A percentile compares a stretch with the other conserved stretches of the same genome.
These are phyloP conservation scores for Odontarrhena argentea DNA, from an alignment of 345 rosid genomes.

Conservation along the genomic window DNA sequence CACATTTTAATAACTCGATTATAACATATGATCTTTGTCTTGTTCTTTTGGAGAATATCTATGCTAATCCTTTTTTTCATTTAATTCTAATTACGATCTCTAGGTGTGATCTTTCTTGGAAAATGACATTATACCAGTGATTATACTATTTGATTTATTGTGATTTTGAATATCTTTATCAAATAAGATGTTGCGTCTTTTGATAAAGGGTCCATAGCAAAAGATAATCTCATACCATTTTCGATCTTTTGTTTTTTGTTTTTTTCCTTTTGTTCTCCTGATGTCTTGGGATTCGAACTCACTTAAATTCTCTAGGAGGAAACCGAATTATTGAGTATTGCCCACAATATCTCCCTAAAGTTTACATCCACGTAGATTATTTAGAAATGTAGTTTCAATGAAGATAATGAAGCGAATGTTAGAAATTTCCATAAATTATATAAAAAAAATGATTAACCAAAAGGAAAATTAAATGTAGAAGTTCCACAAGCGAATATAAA, in stretches of 20 bases:
- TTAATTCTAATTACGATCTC: slow-evolving; percentile 31
- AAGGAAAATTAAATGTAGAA: too few species aligned
- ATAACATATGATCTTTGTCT: slow-evolving; percentile 33
- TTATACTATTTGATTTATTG: slow-evolving; percentile 23
- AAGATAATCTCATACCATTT: slow-evolving; percentile 26
- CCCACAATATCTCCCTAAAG: slow-evolving; percentile 2
- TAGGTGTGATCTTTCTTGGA: slow-evolving; percentile 54
- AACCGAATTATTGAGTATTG: not conserved
- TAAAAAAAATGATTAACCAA: too few species aligned
- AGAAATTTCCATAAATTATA: too few species aligned
- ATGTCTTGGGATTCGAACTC: slow-evolving; percentile 37
- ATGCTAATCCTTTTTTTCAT: slow-evolving; percentile 29
- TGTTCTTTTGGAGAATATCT: slow-evolving; percentile 27
- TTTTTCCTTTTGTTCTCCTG: slow-evolving; percentile 15
- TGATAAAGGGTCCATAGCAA: slow-evolving; percentile 27
- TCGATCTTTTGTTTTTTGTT: not conserved
- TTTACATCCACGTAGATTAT: not conserved
- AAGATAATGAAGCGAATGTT: too few species aligned
- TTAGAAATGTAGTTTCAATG: not conserved
- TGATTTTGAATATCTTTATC: slow-evolving; percentile 1
- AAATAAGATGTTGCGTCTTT: slow-evolving; percentile 42
- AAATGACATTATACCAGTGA: slow-evolving; percentile 46
- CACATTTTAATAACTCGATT: slow-evolving; percentile 2
- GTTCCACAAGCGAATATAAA: too few species aligned
- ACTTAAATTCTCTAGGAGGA: not conserved